Conservation (phyloP, 2,329 filamentous ascomycete genomes). For the Botrytis galanthina region DNA sequence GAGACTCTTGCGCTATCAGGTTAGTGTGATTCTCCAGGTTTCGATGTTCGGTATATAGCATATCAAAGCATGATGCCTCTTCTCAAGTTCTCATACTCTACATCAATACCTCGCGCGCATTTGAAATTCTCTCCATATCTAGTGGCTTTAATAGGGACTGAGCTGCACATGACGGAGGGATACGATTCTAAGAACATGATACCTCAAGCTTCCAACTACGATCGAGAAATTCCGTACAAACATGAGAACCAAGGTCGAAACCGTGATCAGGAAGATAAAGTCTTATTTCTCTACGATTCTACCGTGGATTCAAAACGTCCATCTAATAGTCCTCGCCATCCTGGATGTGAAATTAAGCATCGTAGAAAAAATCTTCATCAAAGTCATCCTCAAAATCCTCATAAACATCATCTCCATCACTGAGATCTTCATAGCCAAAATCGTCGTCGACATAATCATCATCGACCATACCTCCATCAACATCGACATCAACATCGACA, state of each 20-base stretch:
- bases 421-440: too few species aligned
- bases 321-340: not conserved
- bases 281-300: not conserved
- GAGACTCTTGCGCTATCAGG: not conserved
- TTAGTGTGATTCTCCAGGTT: not conserved
- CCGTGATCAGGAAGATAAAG: accelerated
- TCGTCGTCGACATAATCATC: too few species aligned
- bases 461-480: not conserved
- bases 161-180: too few species aligned
- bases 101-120: too few species aligned
- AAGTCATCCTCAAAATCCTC: not conserved
- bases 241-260: not conserved
- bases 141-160: too few species aligned
- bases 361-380: not conserved
- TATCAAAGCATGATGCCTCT: not conserved
- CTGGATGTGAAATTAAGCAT: not conserved
- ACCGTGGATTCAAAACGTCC: not conserved
- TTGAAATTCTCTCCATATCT: too few species aligned
- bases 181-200: too few species aligned
- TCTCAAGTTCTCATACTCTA: not conserved
- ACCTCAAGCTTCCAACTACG: too few species aligned
- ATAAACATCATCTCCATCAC: too few species aligned
- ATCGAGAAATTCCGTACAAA: not conserved
- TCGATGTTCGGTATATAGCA: not conserved
- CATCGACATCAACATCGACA: too few species aligned